phyloP scores from a whole-genome alignment of 495 filamentous ascomycete genomes.

The Xylaria cubensis region DNA sequence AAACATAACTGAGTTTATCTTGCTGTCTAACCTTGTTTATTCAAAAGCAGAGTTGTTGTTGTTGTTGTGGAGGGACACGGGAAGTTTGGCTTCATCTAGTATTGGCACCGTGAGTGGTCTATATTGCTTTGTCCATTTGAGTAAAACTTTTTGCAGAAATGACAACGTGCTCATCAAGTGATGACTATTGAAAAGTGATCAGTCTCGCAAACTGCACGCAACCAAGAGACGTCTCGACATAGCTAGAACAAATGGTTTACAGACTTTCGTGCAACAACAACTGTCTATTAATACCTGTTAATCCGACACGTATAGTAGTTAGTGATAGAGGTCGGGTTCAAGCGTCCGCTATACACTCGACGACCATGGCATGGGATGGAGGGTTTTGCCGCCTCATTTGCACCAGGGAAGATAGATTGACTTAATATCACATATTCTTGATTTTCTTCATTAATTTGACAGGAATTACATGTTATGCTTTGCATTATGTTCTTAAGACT shows the following conservation, averaged over 20 bases:
- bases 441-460: neutral
- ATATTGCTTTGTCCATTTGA: neutral
- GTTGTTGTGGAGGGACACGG: neutral
- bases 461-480: too few relatives aligned
- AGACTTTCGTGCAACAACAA: too few relatives aligned
- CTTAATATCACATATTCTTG: neutral
- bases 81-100: neutral
- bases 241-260: too few relatives aligned
- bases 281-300: too few relatives aligned
- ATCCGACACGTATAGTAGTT: neutral
- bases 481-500: too few relatives aligned
- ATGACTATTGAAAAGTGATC: neutral
- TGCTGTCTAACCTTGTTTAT: neutral
- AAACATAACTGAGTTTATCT: neutral
- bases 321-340: neutral
- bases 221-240: too few relatives aligned
- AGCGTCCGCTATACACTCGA: neutral
- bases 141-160: neutral
- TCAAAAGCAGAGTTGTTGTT: neutral
- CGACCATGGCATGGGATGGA: neutral
- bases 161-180: neutral
- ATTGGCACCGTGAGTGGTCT: neutral
- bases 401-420: neutral
- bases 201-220: too few relatives aligned
- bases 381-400: neutral